A percentile compares a stretch with the other conserved stretches of the same genome.
These are phyloP conservation scores for Aegilops umbellulata DNA, from an alignment of 176 grass and related monocot genomes.

Conservation along the genomic window DNA sequence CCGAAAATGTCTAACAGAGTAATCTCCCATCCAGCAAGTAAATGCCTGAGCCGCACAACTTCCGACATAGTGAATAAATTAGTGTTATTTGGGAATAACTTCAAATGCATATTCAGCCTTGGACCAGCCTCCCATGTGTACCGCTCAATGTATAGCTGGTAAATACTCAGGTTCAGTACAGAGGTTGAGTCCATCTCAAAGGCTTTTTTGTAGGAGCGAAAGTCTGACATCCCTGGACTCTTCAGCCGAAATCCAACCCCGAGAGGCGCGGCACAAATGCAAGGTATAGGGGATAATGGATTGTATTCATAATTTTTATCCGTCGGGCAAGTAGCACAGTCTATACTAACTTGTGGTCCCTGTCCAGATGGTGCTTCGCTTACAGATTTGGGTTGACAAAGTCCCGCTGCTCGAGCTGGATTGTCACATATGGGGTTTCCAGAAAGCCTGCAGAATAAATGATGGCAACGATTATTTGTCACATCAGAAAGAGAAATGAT, in stretches of 20 bases:
- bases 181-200: conserved; percentile 54
- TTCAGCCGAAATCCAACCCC: conserved; percentile 82
- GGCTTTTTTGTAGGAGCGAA: conserved; percentile 54
- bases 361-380: conserved; percentile 25
- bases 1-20: conserved; percentile 73
- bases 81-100: conserved; percentile 75
- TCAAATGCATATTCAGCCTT: conserved; percentile 76
- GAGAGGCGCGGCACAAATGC: conserved; percentile 65
- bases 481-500: conserved; percentile 5
- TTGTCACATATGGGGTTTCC: conserved; percentile 74
- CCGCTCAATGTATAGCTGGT: conserved; percentile 67
- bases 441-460: conserved; percentile 55
- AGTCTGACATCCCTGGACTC: conserved; percentile 83
- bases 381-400: conserved; percentile 46
- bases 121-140: conserved; percentile 73
- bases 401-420: conserved; percentile 29
- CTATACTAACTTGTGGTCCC: conserved; percentile 21
- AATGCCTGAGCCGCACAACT: conserved; percentile 36
- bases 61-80: conserved; percentile 61
- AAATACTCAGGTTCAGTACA: conserved; percentile 36
- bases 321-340: conserved; percentile 42
- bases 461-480: background rate
- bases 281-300: conserved; percentile 58
- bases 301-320: conserved; percentile 67
- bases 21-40: conserved; percentile 77